Conservation (phyloP, 2,329 filamentous ascomycete species). For the Pyrenochaeta sp. region DNA sequence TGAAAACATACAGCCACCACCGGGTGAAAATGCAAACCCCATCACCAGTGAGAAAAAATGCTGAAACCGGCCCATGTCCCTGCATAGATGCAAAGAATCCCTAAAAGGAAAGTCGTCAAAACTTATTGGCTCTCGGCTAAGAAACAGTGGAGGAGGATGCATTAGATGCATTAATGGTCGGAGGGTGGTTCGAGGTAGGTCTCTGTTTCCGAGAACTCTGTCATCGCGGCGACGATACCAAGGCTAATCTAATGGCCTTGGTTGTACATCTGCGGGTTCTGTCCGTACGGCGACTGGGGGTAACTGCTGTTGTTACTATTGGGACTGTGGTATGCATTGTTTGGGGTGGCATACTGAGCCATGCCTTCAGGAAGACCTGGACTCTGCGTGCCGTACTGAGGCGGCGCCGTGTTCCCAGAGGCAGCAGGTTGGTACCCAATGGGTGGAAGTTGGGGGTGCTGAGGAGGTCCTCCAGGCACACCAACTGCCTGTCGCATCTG, state of each 20-base stretch:
- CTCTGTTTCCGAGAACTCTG: background rate
- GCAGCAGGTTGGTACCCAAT: slow-evolving; percentile 61
- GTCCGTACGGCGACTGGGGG: slow-evolving; percentile 60
- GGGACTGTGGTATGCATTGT: slow-evolving; percentile 54
- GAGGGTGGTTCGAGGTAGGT: background rate
- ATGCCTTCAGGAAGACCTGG: slow-evolving; percentile 59
- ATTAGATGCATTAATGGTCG: slow-evolving; percentile 12
- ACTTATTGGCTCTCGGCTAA: slow-evolving; percentile 12
- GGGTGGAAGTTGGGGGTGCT: slow-evolving; percentile 59
- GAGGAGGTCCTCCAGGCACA: slow-evolving; percentile 54
- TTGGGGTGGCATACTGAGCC: slow-evolving; percentile 57
- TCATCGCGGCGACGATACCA: slow-evolving; percentile 1
- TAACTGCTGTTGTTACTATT: slow-evolving; percentile 58
- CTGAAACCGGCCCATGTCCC: slow-evolving; percentile 36
- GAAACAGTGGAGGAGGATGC: slow-evolving; percentile 18
- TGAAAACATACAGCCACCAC: slow-evolving; percentile 50
- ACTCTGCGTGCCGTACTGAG: slow-evolving; percentile 57
- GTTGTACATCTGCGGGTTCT: slow-evolving; percentile 59
- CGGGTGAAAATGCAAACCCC: slow-evolving; percentile 49
- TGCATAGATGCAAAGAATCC: slow-evolving; percentile 33
- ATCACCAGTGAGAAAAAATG: slow-evolving; percentile 36
- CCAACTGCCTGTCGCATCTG: slow-evolving; percentile 57
- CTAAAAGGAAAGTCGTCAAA: slow-evolving; percentile 36
- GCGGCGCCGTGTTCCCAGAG: slow-evolving; percentile 51
- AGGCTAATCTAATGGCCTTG: slow-evolving; percentile 46